phyloP scores from a whole-genome alignment of 495 filamentous ascomycete species.

The Penicillium psychrofluorescens region DNA sequence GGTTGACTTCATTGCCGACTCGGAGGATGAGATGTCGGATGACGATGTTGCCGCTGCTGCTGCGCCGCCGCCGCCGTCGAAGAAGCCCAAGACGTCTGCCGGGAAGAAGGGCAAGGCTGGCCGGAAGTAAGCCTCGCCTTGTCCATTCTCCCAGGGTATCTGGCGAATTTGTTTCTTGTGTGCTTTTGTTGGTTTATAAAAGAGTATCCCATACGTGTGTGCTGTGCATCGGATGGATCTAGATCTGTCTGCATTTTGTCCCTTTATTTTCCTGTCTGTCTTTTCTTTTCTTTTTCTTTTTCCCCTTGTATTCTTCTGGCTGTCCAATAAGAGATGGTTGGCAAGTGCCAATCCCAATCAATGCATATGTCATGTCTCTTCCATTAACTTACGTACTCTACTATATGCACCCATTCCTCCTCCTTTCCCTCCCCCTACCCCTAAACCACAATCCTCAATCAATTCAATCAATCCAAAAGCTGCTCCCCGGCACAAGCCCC shows the following conservation, averaged over 20 bases:
- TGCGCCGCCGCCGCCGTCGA: constrained; percentile 25
- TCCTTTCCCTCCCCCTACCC: too few relatives aligned
- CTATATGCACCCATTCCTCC: too few relatives aligned
- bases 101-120: constrained; percentile 28
- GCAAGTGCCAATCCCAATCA: too few relatives aligned
- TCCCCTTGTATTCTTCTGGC: neutral
- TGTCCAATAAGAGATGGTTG: too few relatives aligned
- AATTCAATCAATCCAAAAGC: constrained; percentile 4
- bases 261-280: constrained; percentile 5
- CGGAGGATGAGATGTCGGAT: constrained; percentile 36
- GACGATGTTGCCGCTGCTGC: constrained; percentile 16
- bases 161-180: too few relatives aligned
- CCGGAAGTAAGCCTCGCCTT: constrained; percentile 14
- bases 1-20: constrained; percentile 40
- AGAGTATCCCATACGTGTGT: constrained; percentile 9
- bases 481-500: constrained; percentile 29
- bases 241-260: constrained; percentile 2
- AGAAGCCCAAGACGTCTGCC: constrained; percentile 27
- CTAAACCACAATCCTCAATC: neutral
- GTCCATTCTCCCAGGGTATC: too few relatives aligned
- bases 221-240: constrained; percentile 2
- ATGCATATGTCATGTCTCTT: constrained; percentile 1
- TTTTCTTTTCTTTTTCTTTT: neutral
- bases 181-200: constrained; percentile 8
- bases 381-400: neutral